Evolutionary conservation across 345 rosid genomes (phyloP), one percentile per base, ranked within the genome.

Genomic region (Lumnitzera littorea): DNA sequence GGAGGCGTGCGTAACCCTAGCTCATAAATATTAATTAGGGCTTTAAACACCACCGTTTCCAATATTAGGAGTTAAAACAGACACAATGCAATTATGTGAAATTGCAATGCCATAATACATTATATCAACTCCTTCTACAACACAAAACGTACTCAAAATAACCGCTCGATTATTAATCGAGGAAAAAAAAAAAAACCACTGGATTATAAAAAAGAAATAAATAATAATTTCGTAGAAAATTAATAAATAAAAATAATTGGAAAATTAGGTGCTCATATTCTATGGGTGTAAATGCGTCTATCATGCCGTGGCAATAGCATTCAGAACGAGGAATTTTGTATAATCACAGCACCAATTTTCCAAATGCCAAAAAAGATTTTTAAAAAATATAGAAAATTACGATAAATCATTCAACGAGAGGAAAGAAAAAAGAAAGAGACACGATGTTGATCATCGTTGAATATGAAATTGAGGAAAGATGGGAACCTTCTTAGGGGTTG

Each of bases 1-100:
- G 66, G 76, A 53, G 68, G 69, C 29, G 80, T 65, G 80, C 72
- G 72, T 76, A 76, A 73, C 76, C 76, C 68, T 1, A 62, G 72
- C 59, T 24, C 55, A 41, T 58, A 58, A 61, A 47, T 54, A 0
- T 20, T 8, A 66, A 58, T 61, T 27, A 29, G 69, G 74, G 78
- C 84, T 73, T 70, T 73, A 68, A 73, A 79, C 74, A 73, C 72
- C 80, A 65, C 78, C 63, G 27, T 13, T 2, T 15, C 59, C 54
- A 56, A 12, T 63, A 23, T 68, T 2, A 46, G 80, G 67, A 70
- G 71, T 59, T n/a, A 43, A 50, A 46, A 12, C 1, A 36, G 10
- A 55, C 64, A 62, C 72, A 61, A 46, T 14, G 68, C 72, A 75
- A 47, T 41, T 61, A 6, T 8, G 46, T 29, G 12, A n/a, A 16